Evolutionary conservation across 768 basidiomycete genomes (phyloP).

Genomic region (Tylopilus balloui): DNA sequence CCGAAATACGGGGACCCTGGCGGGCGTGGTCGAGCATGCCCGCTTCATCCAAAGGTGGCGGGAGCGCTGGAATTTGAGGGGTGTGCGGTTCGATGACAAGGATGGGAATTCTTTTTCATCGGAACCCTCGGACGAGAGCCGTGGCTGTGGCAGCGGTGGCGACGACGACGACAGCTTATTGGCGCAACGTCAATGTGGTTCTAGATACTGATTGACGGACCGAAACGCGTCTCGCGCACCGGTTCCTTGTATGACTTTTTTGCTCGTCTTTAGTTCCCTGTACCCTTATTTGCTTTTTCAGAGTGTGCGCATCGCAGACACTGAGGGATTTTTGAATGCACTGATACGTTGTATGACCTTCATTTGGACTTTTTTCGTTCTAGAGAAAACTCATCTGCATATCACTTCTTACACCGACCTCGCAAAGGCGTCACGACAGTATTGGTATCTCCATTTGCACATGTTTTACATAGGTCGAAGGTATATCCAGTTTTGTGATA

Average conservation of each 20-base stretch:
- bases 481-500: neutral
- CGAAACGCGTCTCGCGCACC: neutral
- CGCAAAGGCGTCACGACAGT: neutral
- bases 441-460: neutral
- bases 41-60: slow-evolving; percentile 29
- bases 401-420: neutral
- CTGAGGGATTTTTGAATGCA: neutral
- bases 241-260: neutral
- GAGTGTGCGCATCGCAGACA: neutral
- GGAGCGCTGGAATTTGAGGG: slow-evolving; percentile 24
- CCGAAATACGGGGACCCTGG: slow-evolving; percentile 39
- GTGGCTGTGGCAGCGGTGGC: too few species aligned
- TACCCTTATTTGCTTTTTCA: neutral
- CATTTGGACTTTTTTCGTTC: neutral
- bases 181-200: neutral
- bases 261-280: neutral
- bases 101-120: slow-evolving; percentile 23
- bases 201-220: neutral
- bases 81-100: slow-evolving; percentile 32
- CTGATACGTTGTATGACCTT: neutral
- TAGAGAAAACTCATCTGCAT: neutral
- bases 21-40: slow-evolving; percentile 26
- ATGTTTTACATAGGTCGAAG: neutral
- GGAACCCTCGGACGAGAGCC: neutral
- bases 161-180: too few species aligned